These are phyloP conservation scores for Saturnispora mendoncae DNA, from an alignment of 805 yeast species.

Conservation along the genomic window DNA sequence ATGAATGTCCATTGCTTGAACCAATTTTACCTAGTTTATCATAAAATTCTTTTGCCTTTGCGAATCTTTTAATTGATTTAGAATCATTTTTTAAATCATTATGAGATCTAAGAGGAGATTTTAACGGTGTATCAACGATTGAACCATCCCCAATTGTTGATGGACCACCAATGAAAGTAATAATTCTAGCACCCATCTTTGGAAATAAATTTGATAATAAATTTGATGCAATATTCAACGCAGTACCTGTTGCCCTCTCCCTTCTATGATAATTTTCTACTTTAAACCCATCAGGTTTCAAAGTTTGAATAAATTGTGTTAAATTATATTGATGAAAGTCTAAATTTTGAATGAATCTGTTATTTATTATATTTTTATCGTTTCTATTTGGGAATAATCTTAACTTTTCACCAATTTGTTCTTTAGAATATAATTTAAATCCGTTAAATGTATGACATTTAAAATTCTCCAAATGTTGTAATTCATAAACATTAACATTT, in stretches of 20 bases:
- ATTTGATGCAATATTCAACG: slow-evolving; percentile 40
- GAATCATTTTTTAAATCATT: slow-evolving; percentile 45
- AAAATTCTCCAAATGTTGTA: slow-evolving; percentile 30
- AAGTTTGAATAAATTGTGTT: slow-evolving; percentile 38
- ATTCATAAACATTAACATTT: slow-evolving; percentile 49
- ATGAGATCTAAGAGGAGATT: slow-evolving; percentile 60
- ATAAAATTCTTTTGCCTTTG: slow-evolving; percentile 40
- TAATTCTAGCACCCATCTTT: slow-evolving; percentile 44
- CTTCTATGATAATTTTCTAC: slow-evolving; percentile 37
- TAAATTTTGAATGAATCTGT: slow-evolving; percentile 40
- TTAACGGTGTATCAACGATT: slow-evolving; percentile 46
- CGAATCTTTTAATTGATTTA: slow-evolving; percentile 31
- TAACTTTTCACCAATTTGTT: slow-evolving; percentile 37
- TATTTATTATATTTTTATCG: slow-evolving; percentile 16
- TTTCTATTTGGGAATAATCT: slow-evolving; percentile 26
- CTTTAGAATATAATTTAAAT: slow-evolving; percentile 38
- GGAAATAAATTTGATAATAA: slow-evolving; percentile 32
- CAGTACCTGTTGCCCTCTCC: slow-evolving; percentile 51
- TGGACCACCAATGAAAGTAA: slow-evolving; percentile 54
- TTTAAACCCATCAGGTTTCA: slow-evolving; percentile 43
- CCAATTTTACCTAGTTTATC: slow-evolving; percentile 39
- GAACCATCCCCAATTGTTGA: slow-evolving; percentile 59
- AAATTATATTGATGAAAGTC: slow-evolving; percentile 44
- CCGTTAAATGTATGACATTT: slow-evolving; percentile 48
- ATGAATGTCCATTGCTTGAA: slow-evolving; percentile 43